These are phyloP conservation scores for Penicillium lagena DNA, from an alignment of 495 filamentous ascomycete species.

Conservation along the genomic window DNA sequence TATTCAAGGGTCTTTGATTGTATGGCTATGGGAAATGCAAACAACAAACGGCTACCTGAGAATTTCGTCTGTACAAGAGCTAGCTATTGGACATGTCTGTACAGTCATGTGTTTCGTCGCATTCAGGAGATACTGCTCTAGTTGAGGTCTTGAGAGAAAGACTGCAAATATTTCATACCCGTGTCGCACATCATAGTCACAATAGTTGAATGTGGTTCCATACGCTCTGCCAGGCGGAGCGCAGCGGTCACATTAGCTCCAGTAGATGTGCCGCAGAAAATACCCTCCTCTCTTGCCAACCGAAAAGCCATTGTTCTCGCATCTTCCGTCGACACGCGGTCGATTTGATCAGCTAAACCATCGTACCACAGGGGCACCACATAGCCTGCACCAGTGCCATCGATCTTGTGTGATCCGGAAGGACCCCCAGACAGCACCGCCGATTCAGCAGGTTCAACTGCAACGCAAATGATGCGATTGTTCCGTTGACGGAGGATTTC, in stretches of 20 bases:
- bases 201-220: slow-evolving; percentile 6
- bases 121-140: too few species aligned
- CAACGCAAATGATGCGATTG: neutral
- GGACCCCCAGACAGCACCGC: slow-evolving; percentile 5
- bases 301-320: slow-evolving; percentile 5
- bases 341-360: slow-evolving; percentile 6
- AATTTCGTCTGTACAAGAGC: too few species aligned
- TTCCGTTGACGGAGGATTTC: neutral
- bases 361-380: slow-evolving; percentile 5
- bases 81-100: too few species aligned
- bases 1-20: too few species aligned
- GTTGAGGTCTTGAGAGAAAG: too few species aligned
- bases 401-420: slow-evolving; percentile 2
- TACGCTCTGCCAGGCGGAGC: slow-evolving; percentile 3
- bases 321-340: neutral
- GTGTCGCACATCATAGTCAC: slow-evolving; percentile 10
- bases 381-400: slow-evolving; percentile 10
- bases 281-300: slow-evolving; percentile 10
- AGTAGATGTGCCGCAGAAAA: slow-evolving; percentile 9
- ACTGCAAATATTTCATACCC: slow-evolving; percentile 9
- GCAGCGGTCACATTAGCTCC: slow-evolving; percentile 13
- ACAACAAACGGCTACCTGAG: too few species aligned
- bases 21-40: too few species aligned
- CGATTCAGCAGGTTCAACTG: slow-evolving; percentile 6
- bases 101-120: too few species aligned